Evolutionary conservation across 345 rosid species (phyloP), one percentile per base, ranked within the genome.

Genomic region (Noccaea caerulescens): DNA sequence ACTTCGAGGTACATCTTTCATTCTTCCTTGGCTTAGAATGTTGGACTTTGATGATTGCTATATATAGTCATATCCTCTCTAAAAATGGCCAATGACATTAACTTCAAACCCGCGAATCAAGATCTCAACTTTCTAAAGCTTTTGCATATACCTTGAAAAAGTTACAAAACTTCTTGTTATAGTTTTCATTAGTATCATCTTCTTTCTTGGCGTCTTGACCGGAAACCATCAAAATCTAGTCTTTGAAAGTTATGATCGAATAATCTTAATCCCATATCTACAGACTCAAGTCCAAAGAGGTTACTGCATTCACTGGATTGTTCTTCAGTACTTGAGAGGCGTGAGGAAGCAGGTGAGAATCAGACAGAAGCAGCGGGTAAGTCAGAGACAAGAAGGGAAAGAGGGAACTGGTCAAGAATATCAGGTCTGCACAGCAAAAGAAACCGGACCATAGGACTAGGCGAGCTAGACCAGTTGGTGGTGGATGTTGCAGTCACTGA

Each of bases 361-460:
- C 62, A 56, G 80, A 73, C 62, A 14, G 78, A 60, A 51, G 25
- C 42, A 71, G 78, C 43, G 36, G 80, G 73, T 10, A 82, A 75
- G 61, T 12, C 72, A 2, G 85, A 84, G 73, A 37, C 76, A 30
- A 68, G 74, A 47, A 82, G 77, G 16, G 84, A 75, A 55, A 80
- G 82, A 43, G 56, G 54, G 5, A 70, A 53, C 34, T 81, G 82
- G 56, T 65, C 83, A n/a, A 80, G 82, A 66, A 58, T 72, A 32
- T 72, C 84, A 18, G 80, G 86, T 58, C 76, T 86, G 46, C 91
- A 83, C 72, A 83, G 80, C 71, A 84, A 84, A 59, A 78, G 90
- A 77, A 89, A 89, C 72, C 79, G 80, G 66, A 87, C 93, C 11
- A 91, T 86, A 16, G 85, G 93, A 43, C 61, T 84, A 2, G 92